phyloP scores from a whole-genome alignment of 495 filamentous ascomycete genomes.

The Talaromyces trachyspermus region DNA sequence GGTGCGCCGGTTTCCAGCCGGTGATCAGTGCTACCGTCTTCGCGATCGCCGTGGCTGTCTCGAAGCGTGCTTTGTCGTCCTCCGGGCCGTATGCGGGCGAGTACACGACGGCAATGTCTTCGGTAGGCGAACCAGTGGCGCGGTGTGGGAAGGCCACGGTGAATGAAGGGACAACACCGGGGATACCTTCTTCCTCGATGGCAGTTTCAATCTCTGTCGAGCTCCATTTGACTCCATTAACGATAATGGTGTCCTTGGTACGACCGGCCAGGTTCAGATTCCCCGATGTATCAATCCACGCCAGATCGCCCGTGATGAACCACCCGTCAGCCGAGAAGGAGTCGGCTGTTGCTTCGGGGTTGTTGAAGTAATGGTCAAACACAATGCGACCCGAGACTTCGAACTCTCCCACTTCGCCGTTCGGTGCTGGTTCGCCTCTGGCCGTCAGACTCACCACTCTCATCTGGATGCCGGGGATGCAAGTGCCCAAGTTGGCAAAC shows the following conservation, averaged over 20 bases:
- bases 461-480: slow-evolving; percentile 35
- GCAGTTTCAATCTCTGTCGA: slow-evolving; percentile 35
- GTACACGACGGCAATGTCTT: slow-evolving; percentile 31
- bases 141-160: slow-evolving; percentile 25
- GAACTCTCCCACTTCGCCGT: slow-evolving; percentile 16
- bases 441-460: slow-evolving; percentile 18
- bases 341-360: slow-evolving; percentile 52
- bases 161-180: slow-evolving; percentile 19
- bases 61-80: neutral
- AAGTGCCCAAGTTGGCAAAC: slow-evolving; percentile 33
- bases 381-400: slow-evolving; percentile 49
- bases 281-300: slow-evolving; percentile 48
- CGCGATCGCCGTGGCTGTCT: slow-evolving; percentile 1
- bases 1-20: neutral
- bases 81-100: slow-evolving; percentile 9
- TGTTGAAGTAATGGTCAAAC: slow-evolving; percentile 73
- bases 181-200: slow-evolving; percentile 31
- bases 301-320: slow-evolving; percentile 78
- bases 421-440: neutral
- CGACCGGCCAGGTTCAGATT: slow-evolving; percentile 48
- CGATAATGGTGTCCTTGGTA: slow-evolving; percentile 47
- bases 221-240: slow-evolving; percentile 45
- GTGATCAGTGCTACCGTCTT: neutral
- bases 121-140: slow-evolving; percentile 20
- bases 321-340: slow-evolving; percentile 66